Evolutionary conservation across 2,329 filamentous ascomycete species (phyloP).

Genomic region (Pseudogymnoascus sp.): DNA sequence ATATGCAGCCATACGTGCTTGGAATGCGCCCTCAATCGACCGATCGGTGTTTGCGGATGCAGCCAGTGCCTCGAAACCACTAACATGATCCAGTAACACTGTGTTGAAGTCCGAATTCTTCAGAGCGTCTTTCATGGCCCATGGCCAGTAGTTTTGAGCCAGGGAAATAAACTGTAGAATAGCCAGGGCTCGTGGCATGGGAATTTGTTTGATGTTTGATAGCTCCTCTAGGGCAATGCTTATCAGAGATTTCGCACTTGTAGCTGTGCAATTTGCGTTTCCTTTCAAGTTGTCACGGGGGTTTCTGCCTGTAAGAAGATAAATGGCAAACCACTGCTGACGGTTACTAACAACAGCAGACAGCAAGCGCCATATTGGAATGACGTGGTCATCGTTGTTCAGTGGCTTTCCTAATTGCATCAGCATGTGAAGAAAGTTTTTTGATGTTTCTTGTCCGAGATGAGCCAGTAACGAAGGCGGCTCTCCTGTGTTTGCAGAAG

Average conservation of each 20-base stretch:
- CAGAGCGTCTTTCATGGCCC: constrained; percentile 76
- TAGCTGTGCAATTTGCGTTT: constrained; percentile 39
- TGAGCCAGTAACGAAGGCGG: constrained; percentile 92
- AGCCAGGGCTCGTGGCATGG: constrained; percentile 59
- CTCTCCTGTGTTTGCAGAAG: constrained; percentile 59
- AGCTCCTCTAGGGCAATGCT: constrained; percentile 66
- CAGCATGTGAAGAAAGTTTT: constrained; percentile 73
- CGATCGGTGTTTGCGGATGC: constrained; percentile 46
- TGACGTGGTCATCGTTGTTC: constrained; percentile 54
- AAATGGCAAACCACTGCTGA: constrained; percentile 94
- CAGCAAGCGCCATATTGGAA: constrained; percentile 75
- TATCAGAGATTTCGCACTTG: constrained; percentile 57
- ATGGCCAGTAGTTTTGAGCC: constrained; percentile 91
- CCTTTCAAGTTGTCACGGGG: constrained; percentile 66
- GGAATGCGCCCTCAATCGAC: constrained; percentile 41
- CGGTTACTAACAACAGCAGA: constrained; percentile 79
- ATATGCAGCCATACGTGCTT: constrained; percentile 68
- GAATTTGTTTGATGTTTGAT: constrained; percentile 54
- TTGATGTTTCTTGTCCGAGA: constrained; percentile 72
- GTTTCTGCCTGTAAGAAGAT: constrained; percentile 79
- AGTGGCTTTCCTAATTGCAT: constrained; percentile 72
- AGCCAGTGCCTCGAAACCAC: constrained; percentile 45
- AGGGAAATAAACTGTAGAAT: constrained; percentile 81
- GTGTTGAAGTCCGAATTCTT: constrained; percentile 67
- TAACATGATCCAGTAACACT: constrained; percentile 64